phyloP scores from a whole-genome alignment of 768 basidiomycete species.

The Boletus rubescentipes region DNA sequence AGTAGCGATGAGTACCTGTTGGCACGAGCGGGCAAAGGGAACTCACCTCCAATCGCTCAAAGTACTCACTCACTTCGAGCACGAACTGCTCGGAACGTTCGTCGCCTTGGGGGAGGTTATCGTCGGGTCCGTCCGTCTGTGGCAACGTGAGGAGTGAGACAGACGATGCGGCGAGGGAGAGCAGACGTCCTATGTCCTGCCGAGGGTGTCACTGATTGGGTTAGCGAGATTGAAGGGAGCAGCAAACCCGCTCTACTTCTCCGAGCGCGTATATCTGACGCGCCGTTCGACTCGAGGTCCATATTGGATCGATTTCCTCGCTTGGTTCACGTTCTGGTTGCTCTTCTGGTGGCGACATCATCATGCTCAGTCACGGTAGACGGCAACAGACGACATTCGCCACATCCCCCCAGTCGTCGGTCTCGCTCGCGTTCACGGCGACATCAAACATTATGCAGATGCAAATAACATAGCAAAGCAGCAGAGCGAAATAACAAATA shows the following conservation, averaged over 20 bases:
- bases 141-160: constrained; percentile 80
- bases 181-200: constrained; percentile 75
- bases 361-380: too few species aligned
- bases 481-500: constrained; percentile 29
- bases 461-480: constrained; percentile 32
- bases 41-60: constrained; percentile 74
- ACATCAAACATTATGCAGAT: background rate
- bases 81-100: constrained; percentile 86
- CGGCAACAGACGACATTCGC: too few species aligned
- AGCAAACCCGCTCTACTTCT: constrained; percentile 71
- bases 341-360: constrained; percentile 25
- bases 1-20: background rate
- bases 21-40: background rate
- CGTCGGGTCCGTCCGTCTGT: constrained; percentile 70
- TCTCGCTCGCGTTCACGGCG: background rate
- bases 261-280: constrained; percentile 79
- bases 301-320: constrained; percentile 69
- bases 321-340: constrained; percentile 10
- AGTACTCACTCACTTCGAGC: constrained; percentile 81
- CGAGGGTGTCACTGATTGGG: background rate
- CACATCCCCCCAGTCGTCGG: background rate
- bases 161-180: constrained; percentile 74
- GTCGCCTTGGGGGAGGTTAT: constrained; percentile 72
- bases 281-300: constrained; percentile 78
- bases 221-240: background rate